Base-by-base conservation (phyloP, 208 protist species). In the Vickermania ingenoplastis region DNA sequence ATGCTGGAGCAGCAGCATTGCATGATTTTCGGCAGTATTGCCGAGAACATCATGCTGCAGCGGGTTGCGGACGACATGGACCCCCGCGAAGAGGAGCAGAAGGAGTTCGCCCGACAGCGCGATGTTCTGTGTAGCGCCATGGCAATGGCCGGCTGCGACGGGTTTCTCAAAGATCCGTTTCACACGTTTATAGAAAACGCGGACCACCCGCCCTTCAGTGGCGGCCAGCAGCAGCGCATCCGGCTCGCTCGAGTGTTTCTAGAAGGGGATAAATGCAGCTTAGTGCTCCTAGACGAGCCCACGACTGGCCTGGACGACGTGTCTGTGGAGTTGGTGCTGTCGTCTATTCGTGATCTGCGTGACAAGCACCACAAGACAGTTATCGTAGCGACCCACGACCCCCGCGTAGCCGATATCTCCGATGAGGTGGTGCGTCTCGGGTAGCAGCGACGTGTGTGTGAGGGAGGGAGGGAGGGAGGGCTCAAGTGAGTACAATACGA, bases 1-100 rank as follows among this genome's bases (percentile, higher is more conserved):
- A 57, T 92, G 13, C 67, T 92, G 21, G 81, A 89, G 75, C 85
- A 92, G 70, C 69, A 83, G 26, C 85, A 86, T 59, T 78, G 81
- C 21, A 74, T 92, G 14, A 83, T 92, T 27, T 62, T 92, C 14
- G 85, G 85, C 25, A 81, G 57, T 28, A 73, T 88, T 3, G 79
- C 79, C 17, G 85, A 92, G 61, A 92, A 89, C 63, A 86, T 92
- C 57, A 41, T 84, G 2, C 59, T 92, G 26, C 25, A 41, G 11
- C 54, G 24, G 5, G 21, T 26, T 59, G 50, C 50, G 24, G 50
- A 54, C 24, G 21, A 26, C 5, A 26, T 25, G 13, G 11, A 5
- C 7, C 11, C 13, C 5, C n/a, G 23, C 7, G 23, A 17, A 17
- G 23, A 25, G 11, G 50, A 54, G 50, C 50, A 26, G 24, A 25